Evolutionary conservation across 192 early-diverging fungal genomes (phyloP).

Genomic region (Coemansia sp.): DNA sequence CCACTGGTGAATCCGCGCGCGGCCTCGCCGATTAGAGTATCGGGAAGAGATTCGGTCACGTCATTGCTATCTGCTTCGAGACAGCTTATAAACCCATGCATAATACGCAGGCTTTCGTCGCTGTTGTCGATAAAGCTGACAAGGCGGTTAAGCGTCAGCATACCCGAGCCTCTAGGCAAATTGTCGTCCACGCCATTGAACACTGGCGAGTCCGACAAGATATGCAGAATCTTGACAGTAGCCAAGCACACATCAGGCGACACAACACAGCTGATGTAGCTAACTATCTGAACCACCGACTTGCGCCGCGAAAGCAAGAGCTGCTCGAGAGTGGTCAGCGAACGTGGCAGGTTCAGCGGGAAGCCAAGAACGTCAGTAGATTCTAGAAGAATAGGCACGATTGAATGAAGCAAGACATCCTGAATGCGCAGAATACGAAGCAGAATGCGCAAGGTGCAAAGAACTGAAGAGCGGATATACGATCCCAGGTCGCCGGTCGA

Average conservation of each 20-base stretch:
- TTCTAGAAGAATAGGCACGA: constrained; percentile 61
- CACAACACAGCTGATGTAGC: constrained; percentile 65
- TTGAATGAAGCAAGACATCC: constrained; percentile 65
- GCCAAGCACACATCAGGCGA: constrained; percentile 74
- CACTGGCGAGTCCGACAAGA: constrained; percentile 69
- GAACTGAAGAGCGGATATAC: constrained; percentile 37
- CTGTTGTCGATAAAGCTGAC: constrained; percentile 68
- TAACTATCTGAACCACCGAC: constrained; percentile 72
- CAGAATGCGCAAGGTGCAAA: constrained; percentile 61
- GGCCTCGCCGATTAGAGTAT: constrained; percentile 37
- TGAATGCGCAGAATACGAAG: constrained; percentile 73
- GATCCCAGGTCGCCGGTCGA: constrained; percentile 22
- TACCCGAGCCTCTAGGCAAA: constrained; percentile 43
- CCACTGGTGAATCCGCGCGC: constrained; percentile 48
- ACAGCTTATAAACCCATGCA: constrained; percentile 74
- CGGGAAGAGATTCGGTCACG: constrained; percentile 39
- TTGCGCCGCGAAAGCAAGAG: constrained; percentile 69
- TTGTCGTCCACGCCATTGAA: constrained; percentile 60
- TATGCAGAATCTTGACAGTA: constrained; percentile 66
- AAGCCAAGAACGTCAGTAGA: constrained; percentile 49
- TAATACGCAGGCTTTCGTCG: constrained; percentile 65
- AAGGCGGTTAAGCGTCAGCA: constrained; percentile 66
- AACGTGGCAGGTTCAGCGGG: constrained; percentile 51
- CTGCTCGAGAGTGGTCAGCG: constrained; percentile 75
- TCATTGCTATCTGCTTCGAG: constrained; percentile 66